Base-by-base conservation (phyloP, 495 filamentous ascomycete species). In the Penicillium herquei region DNA sequence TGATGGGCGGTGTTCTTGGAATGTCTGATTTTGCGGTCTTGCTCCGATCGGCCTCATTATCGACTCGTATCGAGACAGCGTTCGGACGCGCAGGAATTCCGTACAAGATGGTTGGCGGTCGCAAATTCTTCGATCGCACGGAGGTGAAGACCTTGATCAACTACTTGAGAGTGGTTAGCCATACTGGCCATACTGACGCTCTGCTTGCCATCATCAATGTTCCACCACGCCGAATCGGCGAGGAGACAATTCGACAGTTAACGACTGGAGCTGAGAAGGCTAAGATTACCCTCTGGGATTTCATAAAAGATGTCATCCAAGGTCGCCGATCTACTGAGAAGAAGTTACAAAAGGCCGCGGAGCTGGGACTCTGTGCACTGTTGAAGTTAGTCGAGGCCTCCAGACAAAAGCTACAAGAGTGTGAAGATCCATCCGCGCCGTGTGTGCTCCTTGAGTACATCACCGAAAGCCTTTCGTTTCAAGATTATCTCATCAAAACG, bases 91-190 rank as follows among this genome's bases (percentile, higher is more conserved):
- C 85, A 8, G 95, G 95, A 1, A 84, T 99, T 32, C 81, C 92
- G 0, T 99, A 99, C 70, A 84, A 84, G 32, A 98, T 98, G 95
- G 89, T 97, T 47, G 95, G 89, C 62, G 95, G 95, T 0, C 81
- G 84, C 33, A 86, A 87, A 52, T 99, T 99, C 71, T 99, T 93
- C 62, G 95, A 99, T 60, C 84, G 95, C 44, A 78, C 83, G 10
- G 95, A 99, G 71, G 87, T 99, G 64, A 97, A 95, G 67, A 81
- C 87, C 4, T 67, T 98, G 1, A 69, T 99, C 7, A 92, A 98
- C 67, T 98, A 99, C 68, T 74, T 98, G 18, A 81, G 92, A 30
- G 87, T 95, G 6, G 82, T 96, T 35, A 85, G 87, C 66, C 90
- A 96, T 63, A 91, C 91, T 2, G 81, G 86, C 13, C 92, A 96